phyloP scores from a whole-genome alignment of 441 rosid species.

The Theobroma grandiflorum region DNA sequence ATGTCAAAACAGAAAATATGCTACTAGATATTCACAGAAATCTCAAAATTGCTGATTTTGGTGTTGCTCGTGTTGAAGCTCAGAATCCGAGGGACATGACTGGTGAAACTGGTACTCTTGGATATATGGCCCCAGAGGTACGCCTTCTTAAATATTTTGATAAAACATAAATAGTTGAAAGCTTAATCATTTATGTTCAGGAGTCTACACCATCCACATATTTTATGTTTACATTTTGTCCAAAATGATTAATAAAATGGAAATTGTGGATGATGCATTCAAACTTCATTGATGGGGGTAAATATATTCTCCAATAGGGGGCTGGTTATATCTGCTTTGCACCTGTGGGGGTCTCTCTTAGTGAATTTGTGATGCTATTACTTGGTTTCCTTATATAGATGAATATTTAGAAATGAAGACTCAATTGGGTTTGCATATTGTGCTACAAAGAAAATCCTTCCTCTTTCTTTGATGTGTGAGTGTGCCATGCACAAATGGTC shows the following conservation, averaged over 20 bases:
- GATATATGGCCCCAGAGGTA: constrained; percentile 99
- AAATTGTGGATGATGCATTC: background rate
- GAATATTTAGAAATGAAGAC: background rate
- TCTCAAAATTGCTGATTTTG: constrained; percentile 92
- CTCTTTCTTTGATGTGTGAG: background rate
- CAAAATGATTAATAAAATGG: background rate
- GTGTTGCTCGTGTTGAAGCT: constrained; percentile 96
- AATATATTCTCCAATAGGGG: background rate
- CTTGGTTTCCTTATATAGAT: background rate
- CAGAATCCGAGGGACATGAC: constrained; percentile 92
- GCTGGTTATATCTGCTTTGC: background rate
- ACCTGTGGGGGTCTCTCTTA: background rate
- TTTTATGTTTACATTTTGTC: background rate
- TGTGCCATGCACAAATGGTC: background rate
- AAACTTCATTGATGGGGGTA: background rate
- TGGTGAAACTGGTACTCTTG: constrained; percentile 95
- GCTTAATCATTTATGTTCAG: background rate
- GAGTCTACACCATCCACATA: background rate
- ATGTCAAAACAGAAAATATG: constrained; percentile 96
- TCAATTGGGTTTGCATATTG: background rate
- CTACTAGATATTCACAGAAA: constrained; percentile 60
- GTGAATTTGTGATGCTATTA: background rate
- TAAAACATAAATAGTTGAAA: background rate
- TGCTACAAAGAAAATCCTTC: background rate
- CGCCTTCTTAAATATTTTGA: background rate